These are phyloP conservation scores for Postia placenta DNA, from an alignment of 768 basidiomycete species.

Conservation along the genomic window DNA sequence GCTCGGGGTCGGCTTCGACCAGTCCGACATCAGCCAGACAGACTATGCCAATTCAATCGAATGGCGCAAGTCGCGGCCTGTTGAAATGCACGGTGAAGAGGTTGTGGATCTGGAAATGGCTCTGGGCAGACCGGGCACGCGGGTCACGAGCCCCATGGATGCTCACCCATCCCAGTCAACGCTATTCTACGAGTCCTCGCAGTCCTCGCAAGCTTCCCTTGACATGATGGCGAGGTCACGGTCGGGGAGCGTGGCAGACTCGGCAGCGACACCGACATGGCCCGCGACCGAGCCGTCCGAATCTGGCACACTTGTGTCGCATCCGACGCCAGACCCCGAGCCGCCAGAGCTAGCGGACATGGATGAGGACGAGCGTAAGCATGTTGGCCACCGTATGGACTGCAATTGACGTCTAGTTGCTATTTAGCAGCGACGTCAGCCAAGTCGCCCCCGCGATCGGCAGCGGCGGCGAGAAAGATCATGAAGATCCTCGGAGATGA, in stretches of 20 bases:
- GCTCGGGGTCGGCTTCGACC: slow-evolving; percentile 59
- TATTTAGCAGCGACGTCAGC: slow-evolving; percentile 6
- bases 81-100: slow-evolving; percentile 35
- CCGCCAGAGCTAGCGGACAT: slow-evolving; percentile 11
- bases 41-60: slow-evolving; percentile 74
- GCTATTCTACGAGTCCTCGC: slow-evolving; percentile 20
- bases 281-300: slow-evolving; percentile 5
- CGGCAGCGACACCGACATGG: slow-evolving; percentile 14
- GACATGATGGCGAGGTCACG: slow-evolving; percentile 15
- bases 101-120: slow-evolving; percentile 24
- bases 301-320: slow-evolving; percentile 6
- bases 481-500: slow-evolving; percentile 62
- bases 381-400: neutral
- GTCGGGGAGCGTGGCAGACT: slow-evolving; percentile 13
- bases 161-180: slow-evolving; percentile 10
- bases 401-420: neutral
- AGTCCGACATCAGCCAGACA: slow-evolving; percentile 60
- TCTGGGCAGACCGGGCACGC: slow-evolving; percentile 15
- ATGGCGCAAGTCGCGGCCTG: slow-evolving; percentile 56
- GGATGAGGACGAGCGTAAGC: slow-evolving; percentile 22
- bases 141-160: slow-evolving; percentile 6
- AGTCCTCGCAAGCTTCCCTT: slow-evolving; percentile 24
- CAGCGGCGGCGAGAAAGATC: slow-evolving; percentile 47
- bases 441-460: slow-evolving; percentile 22
- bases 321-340: slow-evolving; percentile 6